These are phyloP conservation scores for Diaporthe aspalathi DNA, from an alignment of 2,329 filamentous ascomycete species.

Conservation along the genomic window DNA sequence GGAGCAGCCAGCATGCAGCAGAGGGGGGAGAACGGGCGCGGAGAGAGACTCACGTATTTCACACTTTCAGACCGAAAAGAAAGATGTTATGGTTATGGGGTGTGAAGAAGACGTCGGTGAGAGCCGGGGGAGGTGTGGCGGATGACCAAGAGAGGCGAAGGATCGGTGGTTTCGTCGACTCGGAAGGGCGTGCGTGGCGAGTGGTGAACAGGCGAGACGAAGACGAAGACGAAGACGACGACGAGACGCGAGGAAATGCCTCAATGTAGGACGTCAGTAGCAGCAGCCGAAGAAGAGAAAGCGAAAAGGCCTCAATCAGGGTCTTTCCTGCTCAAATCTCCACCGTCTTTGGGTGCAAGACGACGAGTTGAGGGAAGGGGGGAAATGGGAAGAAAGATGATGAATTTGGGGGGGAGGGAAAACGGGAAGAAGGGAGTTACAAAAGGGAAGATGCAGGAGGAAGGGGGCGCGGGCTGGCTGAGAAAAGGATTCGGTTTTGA, in stretches of 20 bases:
- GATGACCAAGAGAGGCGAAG: slow-evolving; percentile 31
- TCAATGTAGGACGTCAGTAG: slow-evolving; percentile 23
- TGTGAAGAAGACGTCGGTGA: not conserved
- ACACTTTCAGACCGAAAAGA: slow-evolving; percentile 25
- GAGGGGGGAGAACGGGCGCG: no score
- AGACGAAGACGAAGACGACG: not conserved
- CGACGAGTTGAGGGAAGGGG: slow-evolving; percentile 35
- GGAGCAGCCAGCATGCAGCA: no score
- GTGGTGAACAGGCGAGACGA: not conserved
- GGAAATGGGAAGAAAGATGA: slow-evolving; percentile 30
- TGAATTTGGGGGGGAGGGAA: slow-evolving; percentile 30
- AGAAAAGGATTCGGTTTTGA: slow-evolving; percentile 39
- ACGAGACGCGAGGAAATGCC: slow-evolving; percentile 6
- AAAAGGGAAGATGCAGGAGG: slow-evolving; percentile 38
- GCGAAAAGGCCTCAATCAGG: slow-evolving; percentile 10
- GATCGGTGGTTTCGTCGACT: slow-evolving; percentile 17
- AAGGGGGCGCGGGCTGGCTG: slow-evolving; percentile 40
- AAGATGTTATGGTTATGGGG: no score
- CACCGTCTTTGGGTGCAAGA: slow-evolving; percentile 30
- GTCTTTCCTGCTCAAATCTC: slow-evolving; percentile 35
- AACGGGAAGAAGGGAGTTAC: slow-evolving; percentile 40
- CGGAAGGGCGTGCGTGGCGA: slow-evolving; percentile 2
- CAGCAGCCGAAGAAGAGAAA: not conserved
- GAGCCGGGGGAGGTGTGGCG: not conserved
- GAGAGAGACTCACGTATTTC: slow-evolving; percentile 25